phyloP scores from a whole-genome alignment of 164 flowering plant genomes.

The Annona squamosa region DNA sequence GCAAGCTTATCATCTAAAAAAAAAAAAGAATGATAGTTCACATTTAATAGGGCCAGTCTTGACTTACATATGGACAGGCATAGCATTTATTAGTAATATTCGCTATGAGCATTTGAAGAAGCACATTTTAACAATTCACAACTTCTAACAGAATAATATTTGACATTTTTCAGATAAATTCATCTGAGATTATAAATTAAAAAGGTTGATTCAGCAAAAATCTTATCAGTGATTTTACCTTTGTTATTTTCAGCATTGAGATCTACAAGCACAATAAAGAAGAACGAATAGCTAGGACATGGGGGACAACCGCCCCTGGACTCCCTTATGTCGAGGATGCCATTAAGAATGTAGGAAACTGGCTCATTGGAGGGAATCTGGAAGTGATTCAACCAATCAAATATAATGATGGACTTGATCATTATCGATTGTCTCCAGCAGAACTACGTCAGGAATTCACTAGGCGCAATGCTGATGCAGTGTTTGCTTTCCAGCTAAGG shows the following conservation, averaged over 20 bases:
- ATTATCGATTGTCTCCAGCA: conserved; percentile 70
- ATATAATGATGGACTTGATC: conserved; percentile 84
- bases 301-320: conserved; percentile 86
- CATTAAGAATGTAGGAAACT: conserved; percentile 60
- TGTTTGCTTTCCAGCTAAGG: conserved; percentile 87
- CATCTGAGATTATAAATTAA: neutral
- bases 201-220: neutral
- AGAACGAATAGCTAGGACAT: conserved; percentile 80
- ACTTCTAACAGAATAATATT: neutral
- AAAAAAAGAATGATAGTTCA: neutral
- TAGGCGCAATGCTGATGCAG: conserved; percentile 76
- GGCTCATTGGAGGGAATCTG: conserved; percentile 86
- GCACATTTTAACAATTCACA: neutral
- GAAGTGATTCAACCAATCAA: conserved; percentile 73
- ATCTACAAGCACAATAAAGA: conserved; percentile 89
- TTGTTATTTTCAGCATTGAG: conserved; percentile 49
- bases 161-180: neutral
- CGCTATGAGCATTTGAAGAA: neutral
- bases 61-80: neutral
- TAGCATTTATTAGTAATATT: neutral
- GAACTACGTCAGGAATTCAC: conserved; percentile 68
- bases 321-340: conserved; percentile 73
- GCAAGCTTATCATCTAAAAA: neutral
- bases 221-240: neutral
- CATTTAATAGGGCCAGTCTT: neutral